These are phyloP conservation scores for Stephania japonica DNA, from an alignment of 164 flowering plant species.

Conservation along the genomic window DNA sequence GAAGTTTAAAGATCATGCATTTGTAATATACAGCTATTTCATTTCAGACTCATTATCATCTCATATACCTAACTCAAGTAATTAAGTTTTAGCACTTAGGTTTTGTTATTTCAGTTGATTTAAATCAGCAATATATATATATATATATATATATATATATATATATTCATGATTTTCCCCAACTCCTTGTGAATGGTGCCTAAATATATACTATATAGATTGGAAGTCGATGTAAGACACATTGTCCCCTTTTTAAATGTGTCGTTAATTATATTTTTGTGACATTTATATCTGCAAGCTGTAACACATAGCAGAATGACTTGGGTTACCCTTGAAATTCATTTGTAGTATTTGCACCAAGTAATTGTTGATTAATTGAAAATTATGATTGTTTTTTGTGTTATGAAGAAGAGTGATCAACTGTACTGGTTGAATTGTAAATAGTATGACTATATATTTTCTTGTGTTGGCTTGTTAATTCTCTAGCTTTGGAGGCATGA, in stretches of 20 bases:
- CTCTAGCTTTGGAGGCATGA: neutral
- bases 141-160: too few relatives aligned
- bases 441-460: neutral
- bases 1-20: neutral
- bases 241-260: neutral
- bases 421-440: neutral
- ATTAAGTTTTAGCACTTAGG: too few relatives aligned
- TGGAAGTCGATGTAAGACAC: neutral
- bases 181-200: neutral
- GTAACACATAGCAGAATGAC: neutral
- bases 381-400: neutral
- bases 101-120: too few relatives aligned
- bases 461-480: neutral
- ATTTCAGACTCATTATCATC: neutral
- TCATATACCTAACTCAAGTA: neutral
- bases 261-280: neutral
- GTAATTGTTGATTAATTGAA: neutral
- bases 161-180: neutral
- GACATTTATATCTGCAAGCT: slow-evolving; percentile 2
- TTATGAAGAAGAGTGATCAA: neutral
- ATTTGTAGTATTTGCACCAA: neutral
- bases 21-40: neutral
- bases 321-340: neutral
- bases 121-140: too few relatives aligned
- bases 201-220: neutral